Evolutionary conservation across 768 basidiomycete species (phyloP), one percentile per base, ranked within the genome.

Genomic region (Pholiota microspora): DNA sequence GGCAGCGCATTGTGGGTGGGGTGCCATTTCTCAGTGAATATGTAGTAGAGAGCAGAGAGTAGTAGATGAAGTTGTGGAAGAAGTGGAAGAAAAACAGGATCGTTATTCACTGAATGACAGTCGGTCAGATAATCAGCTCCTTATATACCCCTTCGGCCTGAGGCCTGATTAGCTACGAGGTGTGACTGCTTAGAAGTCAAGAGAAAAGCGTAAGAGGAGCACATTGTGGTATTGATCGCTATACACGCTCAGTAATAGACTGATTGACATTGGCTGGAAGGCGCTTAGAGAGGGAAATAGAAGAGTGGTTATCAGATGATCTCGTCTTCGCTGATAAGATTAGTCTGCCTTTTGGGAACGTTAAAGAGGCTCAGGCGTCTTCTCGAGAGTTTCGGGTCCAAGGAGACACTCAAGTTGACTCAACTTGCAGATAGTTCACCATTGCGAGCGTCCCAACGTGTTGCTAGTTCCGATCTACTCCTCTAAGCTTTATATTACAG

Each of bases 1-100:
- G 45, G 85, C 85, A 60, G 75, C 60, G 69, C 88, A 89, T 64
- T 76, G 78, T 8, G 79, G 79, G 70, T 77, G 72, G 51, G 79
- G 72, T 45, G 79, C 69, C 78, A 80, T 84, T 53, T 54, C 67
- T 56, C 9, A 51, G 31, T n/a, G n/a, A n/a, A 49, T 36, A 24
- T 34, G 53, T 51, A n/a, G 15, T 18, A 38, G 38, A 28, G 25
- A n/a, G n/a, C n/a, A n/a, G n/a, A n/a, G n/a, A n/a, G 53, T 51
- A n/a, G 15, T 18, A 38, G 38, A 28, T 16, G 18, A 53, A 23
- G 40, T 45, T 31, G 29, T 45, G n/a, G 24, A 51, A 16, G 21
- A 35, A 16, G 24, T 54, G 23, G 21, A 35, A 16, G 21, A 42
- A 42, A 21, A 50, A 16, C 27, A 47, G 44, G 54, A 51, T 54